phyloP scores from a whole-genome alignment of 2,329 filamentous ascomycete genomes.

The Pseudocercospora eumusae region DNA sequence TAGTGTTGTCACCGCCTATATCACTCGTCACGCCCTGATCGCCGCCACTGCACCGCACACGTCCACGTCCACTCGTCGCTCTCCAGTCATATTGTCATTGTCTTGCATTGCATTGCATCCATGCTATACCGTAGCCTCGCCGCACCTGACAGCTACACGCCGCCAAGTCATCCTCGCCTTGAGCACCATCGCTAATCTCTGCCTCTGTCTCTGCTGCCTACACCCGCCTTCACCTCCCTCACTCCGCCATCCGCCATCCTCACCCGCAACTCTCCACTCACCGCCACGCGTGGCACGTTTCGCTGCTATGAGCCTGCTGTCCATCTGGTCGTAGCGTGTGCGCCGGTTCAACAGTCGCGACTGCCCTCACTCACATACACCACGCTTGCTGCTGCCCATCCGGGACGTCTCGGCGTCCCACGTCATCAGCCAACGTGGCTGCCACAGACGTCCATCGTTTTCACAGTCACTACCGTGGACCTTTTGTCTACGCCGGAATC shows the following conservation, averaged over 20 bases:
- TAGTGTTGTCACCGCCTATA: slow-evolving; percentile 31
- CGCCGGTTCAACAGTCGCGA: not conserved
- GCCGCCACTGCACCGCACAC: slow-evolving; percentile 21
- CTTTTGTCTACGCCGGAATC: slow-evolving; percentile 19
- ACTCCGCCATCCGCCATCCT: not conserved
- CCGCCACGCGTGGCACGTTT: slow-evolving; percentile 7
- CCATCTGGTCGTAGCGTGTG: slow-evolving; percentile 8
- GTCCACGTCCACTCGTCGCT: slow-evolving; percentile 26
- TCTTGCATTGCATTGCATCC: slow-evolving; percentile 18
- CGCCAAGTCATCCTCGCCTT: slow-evolving; percentile 16
- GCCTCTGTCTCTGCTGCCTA: no score
- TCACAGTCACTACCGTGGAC: slow-evolving; percentile 30
- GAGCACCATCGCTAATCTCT: slow-evolving; percentile 7
- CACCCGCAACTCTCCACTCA: not conserved
- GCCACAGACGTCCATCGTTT: slow-evolving; percentile 33
- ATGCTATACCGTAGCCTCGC: slow-evolving; percentile 27
- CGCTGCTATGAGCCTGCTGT: slow-evolving; percentile 9
- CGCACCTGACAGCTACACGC: slow-evolving; percentile 13
- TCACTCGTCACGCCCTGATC: slow-evolving; percentile 25
- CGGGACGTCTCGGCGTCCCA: slow-evolving; percentile 34
- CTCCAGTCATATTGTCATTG: no score
- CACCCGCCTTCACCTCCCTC: not conserved
- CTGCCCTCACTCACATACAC: slow-evolving; percentile 1
- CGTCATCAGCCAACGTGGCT: slow-evolving; percentile 37
- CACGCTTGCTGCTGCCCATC: slow-evolving; percentile 9